Conservation (phyloP, 371 early-diverging fungal genomes). For the Mucor ambiguus region DNA sequence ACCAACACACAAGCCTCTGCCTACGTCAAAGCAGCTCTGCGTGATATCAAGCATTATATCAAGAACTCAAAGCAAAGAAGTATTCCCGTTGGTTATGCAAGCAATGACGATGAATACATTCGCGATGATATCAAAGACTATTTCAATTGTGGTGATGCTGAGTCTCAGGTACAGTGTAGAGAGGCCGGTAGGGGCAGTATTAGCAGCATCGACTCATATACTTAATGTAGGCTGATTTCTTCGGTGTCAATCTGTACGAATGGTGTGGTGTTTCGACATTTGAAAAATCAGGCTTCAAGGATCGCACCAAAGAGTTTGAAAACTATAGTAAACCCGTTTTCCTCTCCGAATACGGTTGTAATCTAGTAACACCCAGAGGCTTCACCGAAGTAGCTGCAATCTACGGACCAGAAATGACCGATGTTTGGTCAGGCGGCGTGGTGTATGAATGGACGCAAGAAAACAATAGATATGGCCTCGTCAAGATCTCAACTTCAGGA, state of each 20-base stretch:
- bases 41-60: conserved; percentile 74
- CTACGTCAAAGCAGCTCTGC: conserved; percentile 72
- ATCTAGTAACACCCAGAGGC: conserved; percentile 52
- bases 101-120: conserved; percentile 75
- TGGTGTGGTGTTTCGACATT: conserved; percentile 65
- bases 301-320: conserved; percentile 57
- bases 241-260: conserved; percentile 71
- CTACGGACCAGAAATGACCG: conserved; percentile 70
- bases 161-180: conserved; percentile 38
- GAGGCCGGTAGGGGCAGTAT: not conserved
- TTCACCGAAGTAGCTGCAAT: conserved; percentile 67
- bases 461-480: conserved; percentile 78
- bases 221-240: conserved; percentile 63
- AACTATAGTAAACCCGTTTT: conserved; percentile 64
- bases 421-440: conserved; percentile 75
- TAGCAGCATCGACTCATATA: not conserved
- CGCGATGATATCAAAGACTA: conserved; percentile 71
- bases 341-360: conserved; percentile 71
- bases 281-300: conserved; percentile 61
- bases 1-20: conserved; percentile 70
- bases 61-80: conserved; percentile 37
- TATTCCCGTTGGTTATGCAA: conserved; percentile 83
- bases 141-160: conserved; percentile 74
- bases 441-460: conserved; percentile 84
- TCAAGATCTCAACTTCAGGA: conserved; percentile 48